Conservation (phyloP, 257 asterid genomes). For the Jacaranda copaia region DNA sequence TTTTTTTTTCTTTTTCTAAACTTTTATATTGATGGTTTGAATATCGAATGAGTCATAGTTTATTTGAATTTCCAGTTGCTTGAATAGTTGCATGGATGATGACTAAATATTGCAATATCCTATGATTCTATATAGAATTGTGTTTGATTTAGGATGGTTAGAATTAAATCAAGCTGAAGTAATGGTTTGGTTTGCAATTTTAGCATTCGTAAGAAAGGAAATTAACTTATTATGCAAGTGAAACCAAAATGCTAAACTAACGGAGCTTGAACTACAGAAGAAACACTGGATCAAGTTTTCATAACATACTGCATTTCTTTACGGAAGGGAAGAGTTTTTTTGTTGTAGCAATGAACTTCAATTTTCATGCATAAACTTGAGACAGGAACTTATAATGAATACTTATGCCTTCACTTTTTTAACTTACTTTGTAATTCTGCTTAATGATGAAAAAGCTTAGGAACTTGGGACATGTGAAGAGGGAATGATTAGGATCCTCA, state of each 20-base stretch:
- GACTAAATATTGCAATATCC: constrained; percentile 4
- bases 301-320: background rate
- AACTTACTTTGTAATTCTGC: background rate
- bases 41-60: background rate
- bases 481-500: background rate
- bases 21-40: constrained; percentile 18
- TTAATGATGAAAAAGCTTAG: constrained; percentile 4
- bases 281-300: background rate
- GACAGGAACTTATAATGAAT: background rate
- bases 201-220: background rate
- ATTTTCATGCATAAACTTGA: background rate
- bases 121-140: background rate
- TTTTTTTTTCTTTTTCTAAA: background rate
- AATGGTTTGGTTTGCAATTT: background rate
- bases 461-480: background rate
- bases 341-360: background rate
- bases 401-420: background rate
- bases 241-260: background rate
- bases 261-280: background rate
- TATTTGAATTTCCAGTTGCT: constrained; percentile 19
- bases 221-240: background rate
- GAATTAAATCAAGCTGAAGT: background rate
- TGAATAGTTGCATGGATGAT: constrained; percentile 1
- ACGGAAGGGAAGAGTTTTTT: background rate
- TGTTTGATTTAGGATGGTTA: constrained; percentile 1